Base-by-base conservation (phyloP, 169 alveolate species). In the Babesia gibsoni region DNA sequence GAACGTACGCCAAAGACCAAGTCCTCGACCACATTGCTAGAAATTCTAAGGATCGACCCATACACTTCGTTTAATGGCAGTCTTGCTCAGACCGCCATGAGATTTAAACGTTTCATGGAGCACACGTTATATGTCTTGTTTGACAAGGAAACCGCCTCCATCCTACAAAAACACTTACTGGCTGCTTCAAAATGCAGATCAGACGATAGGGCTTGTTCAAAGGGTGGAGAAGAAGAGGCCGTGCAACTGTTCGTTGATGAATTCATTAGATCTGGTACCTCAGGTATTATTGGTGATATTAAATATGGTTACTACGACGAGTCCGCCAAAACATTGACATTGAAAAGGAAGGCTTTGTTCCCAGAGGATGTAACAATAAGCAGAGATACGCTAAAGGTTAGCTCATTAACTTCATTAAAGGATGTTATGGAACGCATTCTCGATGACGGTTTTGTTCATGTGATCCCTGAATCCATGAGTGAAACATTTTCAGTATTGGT, bases 61-160 rank as follows among this genome's bases (percentile, higher is more conserved):
- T 49, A 29, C 42, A 39, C 18, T 68, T 57, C 50, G 22, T 43
- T 29, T 25, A 29, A 43, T 50, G 30, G 52, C 42, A 27, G 7
- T 18, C 41, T 45, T 12, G 73, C 37, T 10, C 12, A 33, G 29
- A 33, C 1, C 27, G 67, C 69, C 35, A 64, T 43, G 18, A 30
- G n/a, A 23, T 33, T 36, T 9, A 75, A 48, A 43, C 61, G 52
- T 2, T 75, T 75, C 23, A 39, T 48, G 52, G 80, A 75, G 27
- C 73, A 75, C 49, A 52, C 69, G n/a, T 35, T 75, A 14, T 56
- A 75, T 49, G 25, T 75, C 25, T 14, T 75, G 18, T 67, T 75
- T 43, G 69, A 67, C 41, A 23, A 54, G 6, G 67, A 52, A 1
- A 64, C 12, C 8, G 81, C 50, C 16, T n/a, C 20, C 3, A 29